Evolutionary conservation across 2,329 filamentous ascomycete species (phyloP).

Genomic region (Penicillium thymicola): DNA sequence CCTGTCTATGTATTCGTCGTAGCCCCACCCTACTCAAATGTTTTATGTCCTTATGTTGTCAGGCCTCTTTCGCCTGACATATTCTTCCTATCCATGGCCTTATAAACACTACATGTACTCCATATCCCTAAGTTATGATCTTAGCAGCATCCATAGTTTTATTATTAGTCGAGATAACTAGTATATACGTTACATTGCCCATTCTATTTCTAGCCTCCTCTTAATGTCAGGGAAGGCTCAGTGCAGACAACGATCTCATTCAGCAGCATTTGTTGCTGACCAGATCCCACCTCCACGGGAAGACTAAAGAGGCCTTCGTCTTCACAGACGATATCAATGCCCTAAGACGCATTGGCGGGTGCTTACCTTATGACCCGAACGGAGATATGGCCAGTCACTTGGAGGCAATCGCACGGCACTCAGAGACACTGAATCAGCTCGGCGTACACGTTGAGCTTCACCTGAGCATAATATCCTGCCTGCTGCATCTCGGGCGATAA

Average conservation of each 20-base stretch:
- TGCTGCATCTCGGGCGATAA: background rate
- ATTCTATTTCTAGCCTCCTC: background rate
- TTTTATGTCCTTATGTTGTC: background rate
- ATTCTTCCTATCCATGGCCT: background rate
- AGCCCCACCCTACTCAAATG: background rate
- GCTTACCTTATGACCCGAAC: fast-evolving
- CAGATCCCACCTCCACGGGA: no score
- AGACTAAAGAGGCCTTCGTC: no score
- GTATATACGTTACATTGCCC: background rate
- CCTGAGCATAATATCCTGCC: background rate
- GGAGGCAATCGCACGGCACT: no score
- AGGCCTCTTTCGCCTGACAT: background rate
- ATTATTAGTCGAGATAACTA: background rate
- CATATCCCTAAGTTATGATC: background rate
- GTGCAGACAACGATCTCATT: no score
- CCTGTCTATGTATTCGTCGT: background rate
- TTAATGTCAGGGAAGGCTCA: background rate
- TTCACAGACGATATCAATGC: no score
- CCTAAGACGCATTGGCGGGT: no score
- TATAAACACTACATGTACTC: background rate
- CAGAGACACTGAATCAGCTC: no score
- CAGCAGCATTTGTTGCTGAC: no score
- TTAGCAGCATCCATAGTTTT: background rate
- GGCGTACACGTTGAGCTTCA: background rate
- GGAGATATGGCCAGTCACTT: no score